These are phyloP conservation scores for Phytophthora agathidicida DNA, from an alignment of 352 stramenopile species.

Conservation along the genomic window DNA sequence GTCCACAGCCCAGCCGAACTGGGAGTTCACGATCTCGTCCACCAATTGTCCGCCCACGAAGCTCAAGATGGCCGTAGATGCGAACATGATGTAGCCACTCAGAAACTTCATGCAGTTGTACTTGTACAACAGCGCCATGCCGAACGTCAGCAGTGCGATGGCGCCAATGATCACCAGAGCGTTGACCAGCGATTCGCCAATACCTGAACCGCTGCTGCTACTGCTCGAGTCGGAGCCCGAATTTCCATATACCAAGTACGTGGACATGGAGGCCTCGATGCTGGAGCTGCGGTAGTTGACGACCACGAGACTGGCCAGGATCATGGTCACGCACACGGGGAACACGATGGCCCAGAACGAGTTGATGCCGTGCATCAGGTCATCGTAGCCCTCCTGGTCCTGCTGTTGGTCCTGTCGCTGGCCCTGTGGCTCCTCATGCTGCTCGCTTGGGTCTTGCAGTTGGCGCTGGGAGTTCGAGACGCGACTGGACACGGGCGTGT, in stretches of 20 bases:
- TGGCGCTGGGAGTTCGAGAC: conserved; percentile 11
- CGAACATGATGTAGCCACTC: conserved; percentile 90
- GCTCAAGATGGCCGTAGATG: conserved; percentile 83
- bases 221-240: conserved; percentile 37
- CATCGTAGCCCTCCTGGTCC: conserved; percentile 51
- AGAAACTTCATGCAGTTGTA: conserved; percentile 88
- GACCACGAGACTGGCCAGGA: conserved; percentile 78
- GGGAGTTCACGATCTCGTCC: conserved; percentile 76
- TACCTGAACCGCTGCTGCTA: conserved; percentile 31
- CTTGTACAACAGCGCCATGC: conserved; percentile 91
- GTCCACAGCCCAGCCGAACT: conserved; percentile 78
- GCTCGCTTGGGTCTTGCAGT: conserved; percentile 2
- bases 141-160: conserved; percentile 87
- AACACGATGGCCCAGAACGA: conserved; percentile 89
- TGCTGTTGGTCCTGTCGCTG: conserved; percentile 6
- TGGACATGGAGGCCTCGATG: conserved; percentile 82
- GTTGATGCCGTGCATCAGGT: conserved; percentile 89
- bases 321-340: conserved; percentile 84
- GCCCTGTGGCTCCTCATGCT: neutral
- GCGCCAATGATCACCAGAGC: conserved; percentile 89
- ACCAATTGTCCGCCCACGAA: conserved; percentile 89
- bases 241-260: conserved; percentile 84
- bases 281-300: conserved; percentile 85
- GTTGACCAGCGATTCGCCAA: conserved; percentile 86
- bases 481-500: conserved; percentile 20